Evolutionary conservation across 1,139 yeast genomes (phyloP).

Genomic region (Tardiomyces blankii): DNA sequence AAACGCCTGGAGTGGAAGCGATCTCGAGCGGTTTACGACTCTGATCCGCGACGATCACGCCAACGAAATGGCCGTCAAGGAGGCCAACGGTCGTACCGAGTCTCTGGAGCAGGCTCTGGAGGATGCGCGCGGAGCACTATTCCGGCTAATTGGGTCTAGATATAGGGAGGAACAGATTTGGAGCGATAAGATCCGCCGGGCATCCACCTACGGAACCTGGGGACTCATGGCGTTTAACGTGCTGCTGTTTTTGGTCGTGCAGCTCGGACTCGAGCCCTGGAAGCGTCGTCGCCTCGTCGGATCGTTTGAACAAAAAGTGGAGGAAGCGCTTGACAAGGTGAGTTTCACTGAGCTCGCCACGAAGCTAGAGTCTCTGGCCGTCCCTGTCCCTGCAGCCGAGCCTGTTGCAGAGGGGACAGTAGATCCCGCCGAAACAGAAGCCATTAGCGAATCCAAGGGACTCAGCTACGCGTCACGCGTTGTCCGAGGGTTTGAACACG

Average conservation of each 20-base stretch:
- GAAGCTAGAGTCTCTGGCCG: neutral
- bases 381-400: too few species aligned
- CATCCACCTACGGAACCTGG: constrained; percentile 97
- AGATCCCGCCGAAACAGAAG: too few species aligned
- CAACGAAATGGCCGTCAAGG: constrained; percentile 48
- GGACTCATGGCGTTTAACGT: constrained; percentile 81
- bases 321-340: constrained; percentile 36
- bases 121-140: constrained; percentile 53
- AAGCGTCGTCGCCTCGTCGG: constrained; percentile 70
- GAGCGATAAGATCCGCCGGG: constrained; percentile 91
- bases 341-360: neutral
- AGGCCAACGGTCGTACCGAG: constrained; percentile 26
- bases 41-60: constrained; percentile 73
- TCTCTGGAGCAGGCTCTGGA: constrained; percentile 58
- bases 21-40: constrained; percentile 74
- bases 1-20: constrained; percentile 65
- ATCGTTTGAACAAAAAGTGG: constrained; percentile 75
- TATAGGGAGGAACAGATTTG: constrained; percentile 97
- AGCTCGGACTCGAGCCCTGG: constrained; percentile 90
- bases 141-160: constrained; percentile 70
- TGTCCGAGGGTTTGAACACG: neutral
- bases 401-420: too few species aligned
- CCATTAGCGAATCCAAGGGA: too few species aligned
- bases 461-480: neutral
- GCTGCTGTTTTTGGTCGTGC: constrained; percentile 65